Conservation (phyloP, 1,284 basidiomycete genomes). For the Coriolopsis trogii region DNA sequence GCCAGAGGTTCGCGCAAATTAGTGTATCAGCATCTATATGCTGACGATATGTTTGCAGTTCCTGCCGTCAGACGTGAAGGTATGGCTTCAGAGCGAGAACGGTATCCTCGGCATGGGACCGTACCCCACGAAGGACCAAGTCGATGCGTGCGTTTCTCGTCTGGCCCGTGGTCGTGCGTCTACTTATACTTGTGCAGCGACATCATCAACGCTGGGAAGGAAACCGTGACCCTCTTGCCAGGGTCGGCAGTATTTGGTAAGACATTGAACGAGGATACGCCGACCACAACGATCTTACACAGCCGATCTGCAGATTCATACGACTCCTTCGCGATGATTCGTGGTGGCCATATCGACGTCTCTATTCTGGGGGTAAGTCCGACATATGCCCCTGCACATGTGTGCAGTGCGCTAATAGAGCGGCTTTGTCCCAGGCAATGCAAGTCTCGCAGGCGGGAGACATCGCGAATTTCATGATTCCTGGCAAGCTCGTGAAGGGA, state of each 20-base stretch:
- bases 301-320: conserved; percentile 61
- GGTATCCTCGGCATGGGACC: conserved; percentile 96
- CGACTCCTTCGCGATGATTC: conserved; percentile 96
- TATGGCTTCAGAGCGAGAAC: conserved; percentile 96
- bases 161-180: background rate
- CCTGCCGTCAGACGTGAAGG: conserved; percentile 76
- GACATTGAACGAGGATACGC: conserved; percentile 14
- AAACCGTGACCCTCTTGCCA: conserved; percentile 91
- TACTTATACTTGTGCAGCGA: conserved; percentile 52
- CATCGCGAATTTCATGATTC: conserved; percentile 98
- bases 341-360: conserved; percentile 94
- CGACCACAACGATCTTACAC: conserved; percentile 4
- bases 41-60: conserved; percentile 45
- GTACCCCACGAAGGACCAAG: conserved; percentile 83
- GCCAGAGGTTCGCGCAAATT: conserved; percentile 44
- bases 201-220: conserved; percentile 95
- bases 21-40: background rate
- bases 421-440: conserved; percentile 67
- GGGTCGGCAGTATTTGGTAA: conserved; percentile 90
- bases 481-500: conserved; percentile 91
- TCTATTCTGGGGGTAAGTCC: conserved; percentile 75
- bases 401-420: conserved; percentile 10
- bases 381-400: background rate
- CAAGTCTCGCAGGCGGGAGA: conserved; percentile 93
- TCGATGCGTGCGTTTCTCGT: conserved; percentile 78